Evolutionary conservation across 1,139 yeast genomes (phyloP).

Genomic region (Suhomyces anneliseae): DNA sequence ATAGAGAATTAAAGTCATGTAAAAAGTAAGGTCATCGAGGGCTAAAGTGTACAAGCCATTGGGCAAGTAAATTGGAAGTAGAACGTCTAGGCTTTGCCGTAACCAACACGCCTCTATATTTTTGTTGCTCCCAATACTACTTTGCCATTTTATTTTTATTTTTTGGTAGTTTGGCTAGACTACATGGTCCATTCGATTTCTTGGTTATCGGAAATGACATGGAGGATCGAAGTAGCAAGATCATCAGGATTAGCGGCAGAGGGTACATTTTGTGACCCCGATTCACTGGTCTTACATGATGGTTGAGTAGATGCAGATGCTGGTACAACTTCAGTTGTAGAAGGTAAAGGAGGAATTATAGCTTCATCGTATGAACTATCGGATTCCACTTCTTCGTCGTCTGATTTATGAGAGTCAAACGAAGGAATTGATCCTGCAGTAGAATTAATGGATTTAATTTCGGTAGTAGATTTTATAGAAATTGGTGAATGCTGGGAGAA

Average conservation of each 20-base stretch:
- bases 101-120: too few species aligned
- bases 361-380: constrained; percentile 3
- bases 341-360: constrained; percentile 12
- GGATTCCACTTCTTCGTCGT: background rate
- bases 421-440: background rate
- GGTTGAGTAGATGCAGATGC: background rate
- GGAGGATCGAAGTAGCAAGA: constrained; percentile 21
- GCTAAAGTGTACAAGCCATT: too few species aligned
- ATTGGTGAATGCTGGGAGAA: background rate
- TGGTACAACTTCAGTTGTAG: constrained; percentile 3
- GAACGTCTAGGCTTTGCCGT: too few species aligned
- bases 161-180: background rate
- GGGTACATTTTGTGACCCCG: constrained; percentile 1
- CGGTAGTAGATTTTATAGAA: background rate
- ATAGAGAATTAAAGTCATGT: background rate
- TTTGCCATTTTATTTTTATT: too few species aligned
- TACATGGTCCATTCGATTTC: constrained; percentile 22
- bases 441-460: background rate
- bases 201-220: constrained; percentile 16
- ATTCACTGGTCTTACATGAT: background rate
- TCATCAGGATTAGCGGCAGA: background rate
- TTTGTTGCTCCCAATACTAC: too few species aligned
- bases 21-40: too few species aligned
- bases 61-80: too few species aligned
- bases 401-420: background rate